phyloP scores from a whole-genome alignment of 305 asterid genomes.

The Fraxinus floribunda region DNA sequence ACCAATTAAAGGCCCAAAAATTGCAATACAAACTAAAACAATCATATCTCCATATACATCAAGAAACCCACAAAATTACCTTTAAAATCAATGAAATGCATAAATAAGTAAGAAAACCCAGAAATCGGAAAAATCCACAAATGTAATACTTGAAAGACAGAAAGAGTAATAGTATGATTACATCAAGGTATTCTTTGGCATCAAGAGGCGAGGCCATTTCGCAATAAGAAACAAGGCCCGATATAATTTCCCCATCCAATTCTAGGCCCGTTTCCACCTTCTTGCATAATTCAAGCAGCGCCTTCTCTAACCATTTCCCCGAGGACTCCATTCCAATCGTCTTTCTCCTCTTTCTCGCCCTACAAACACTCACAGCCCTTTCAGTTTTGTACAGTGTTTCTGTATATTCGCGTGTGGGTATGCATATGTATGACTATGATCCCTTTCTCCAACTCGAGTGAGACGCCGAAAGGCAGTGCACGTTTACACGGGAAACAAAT shows the following conservation, averaged over 20 bases:
- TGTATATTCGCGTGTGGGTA: not conserved
- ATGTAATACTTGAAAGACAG: not conserved
- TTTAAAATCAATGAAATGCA: not conserved
- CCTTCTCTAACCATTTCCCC: constrained; percentile 77
- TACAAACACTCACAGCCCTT: not conserved
- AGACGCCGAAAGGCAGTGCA: not conserved
- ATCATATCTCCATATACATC: not conserved
- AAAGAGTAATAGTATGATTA: constrained; percentile 25
- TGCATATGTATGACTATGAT: no score
- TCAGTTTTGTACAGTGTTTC: not conserved
- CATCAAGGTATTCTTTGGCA: constrained; percentile 93
- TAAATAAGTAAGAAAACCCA: not conserved
- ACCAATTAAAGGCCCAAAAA: not conserved
- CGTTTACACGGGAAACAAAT: not conserved
- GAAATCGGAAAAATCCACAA: not conserved
- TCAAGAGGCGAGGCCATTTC: constrained; percentile 91
- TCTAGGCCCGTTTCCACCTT: constrained; percentile 62
- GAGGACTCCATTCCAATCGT: constrained; percentile 48
- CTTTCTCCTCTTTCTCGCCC: constrained; percentile 24
- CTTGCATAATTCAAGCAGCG: constrained; percentile 62
- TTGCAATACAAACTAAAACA: not conserved
- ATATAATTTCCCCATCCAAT: constrained; percentile 79
- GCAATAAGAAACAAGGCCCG: constrained; percentile 91
- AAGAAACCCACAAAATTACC: not conserved
- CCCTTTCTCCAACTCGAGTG: not conserved